Evolutionary conservation across 768 basidiomycete genomes (phyloP).

Genomic region (Rhodotorula sphaerocarpa): DNA sequence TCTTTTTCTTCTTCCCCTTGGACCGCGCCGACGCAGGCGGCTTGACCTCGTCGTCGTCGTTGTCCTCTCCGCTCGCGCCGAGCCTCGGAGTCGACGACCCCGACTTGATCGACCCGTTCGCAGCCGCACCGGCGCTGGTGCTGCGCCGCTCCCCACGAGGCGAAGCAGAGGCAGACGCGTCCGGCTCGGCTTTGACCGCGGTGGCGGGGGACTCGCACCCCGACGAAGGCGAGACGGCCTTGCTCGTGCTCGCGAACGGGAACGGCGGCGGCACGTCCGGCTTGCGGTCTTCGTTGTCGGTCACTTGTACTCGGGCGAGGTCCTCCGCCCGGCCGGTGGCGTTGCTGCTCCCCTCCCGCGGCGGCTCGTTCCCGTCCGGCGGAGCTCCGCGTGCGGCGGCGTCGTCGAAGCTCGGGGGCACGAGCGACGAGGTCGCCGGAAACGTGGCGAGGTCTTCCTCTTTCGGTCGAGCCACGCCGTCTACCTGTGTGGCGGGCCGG

Average conservation of each 20-base stretch:
- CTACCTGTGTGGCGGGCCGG: background rate
- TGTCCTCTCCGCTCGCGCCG: background rate
- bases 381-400: no score
- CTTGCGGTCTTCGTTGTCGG: conserved; percentile 1
- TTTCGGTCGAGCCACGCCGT: no score
- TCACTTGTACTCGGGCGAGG: no score
- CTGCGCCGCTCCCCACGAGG: background rate
- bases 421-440: no score
- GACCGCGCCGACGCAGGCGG: background rate
- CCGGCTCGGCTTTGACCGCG: background rate
- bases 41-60: conserved; percentile 3
- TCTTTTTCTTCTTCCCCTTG: conserved; percentile 13
- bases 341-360: no score
- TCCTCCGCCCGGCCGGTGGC: no score
- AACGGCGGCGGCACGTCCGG: conserved; percentile 12
- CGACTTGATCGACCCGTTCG: background rate
- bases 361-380: no score
- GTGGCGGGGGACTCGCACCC: background rate
- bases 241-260: conserved; percentile 6
- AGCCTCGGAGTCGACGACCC: background rate
- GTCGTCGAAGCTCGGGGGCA: no score
- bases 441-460: background rate
- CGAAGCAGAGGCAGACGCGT: no score
- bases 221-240: background rate
- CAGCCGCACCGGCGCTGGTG: background rate